These are phyloP conservation scores for Rickenella mellea DNA, from an alignment of 768 basidiomycete genomes.

Conservation along the genomic window DNA sequence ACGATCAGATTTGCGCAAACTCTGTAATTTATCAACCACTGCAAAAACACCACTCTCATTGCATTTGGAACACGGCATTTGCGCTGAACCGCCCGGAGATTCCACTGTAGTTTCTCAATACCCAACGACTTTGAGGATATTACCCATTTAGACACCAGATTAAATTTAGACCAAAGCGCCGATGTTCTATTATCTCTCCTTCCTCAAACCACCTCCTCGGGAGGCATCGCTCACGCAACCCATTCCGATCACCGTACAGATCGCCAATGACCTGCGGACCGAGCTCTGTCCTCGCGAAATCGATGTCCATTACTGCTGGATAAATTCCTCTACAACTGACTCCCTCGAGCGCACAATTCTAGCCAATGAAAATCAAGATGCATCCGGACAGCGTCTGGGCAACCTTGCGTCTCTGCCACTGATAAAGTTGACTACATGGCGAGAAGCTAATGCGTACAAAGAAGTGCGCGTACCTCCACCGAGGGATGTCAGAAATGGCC, in stretches of 20 bases:
- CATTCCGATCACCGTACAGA: conserved; percentile 69
- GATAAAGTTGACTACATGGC: conserved; percentile 68
- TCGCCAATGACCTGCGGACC: conserved; percentile 85
- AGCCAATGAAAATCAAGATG: too few species aligned
- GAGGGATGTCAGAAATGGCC: conserved; percentile 34
- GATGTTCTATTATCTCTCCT: conserved; percentile 88
- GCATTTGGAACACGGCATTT: too few species aligned
- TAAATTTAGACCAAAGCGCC: too few species aligned
- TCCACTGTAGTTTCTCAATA: too few species aligned
- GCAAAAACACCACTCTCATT: too few species aligned
- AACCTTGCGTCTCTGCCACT: conserved; percentile 22
- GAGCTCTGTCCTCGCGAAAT: conserved; percentile 45
- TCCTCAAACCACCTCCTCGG: conserved; percentile 75
- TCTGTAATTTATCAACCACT: too few species aligned
- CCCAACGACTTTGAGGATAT: too few species aligned
- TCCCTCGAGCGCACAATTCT: conserved; percentile 1
- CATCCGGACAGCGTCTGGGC: conserved; percentile 13
- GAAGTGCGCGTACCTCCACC: conserved; percentile 63
- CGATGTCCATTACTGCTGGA: conserved; percentile 71
- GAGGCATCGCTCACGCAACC: conserved; percentile 29
- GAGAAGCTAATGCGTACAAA: conserved; percentile 62
- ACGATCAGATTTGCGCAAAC: too few species aligned
- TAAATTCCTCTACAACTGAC: conserved; percentile 10
- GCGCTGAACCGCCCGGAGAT: too few species aligned
- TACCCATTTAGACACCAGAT: too few species aligned